Evolutionary conservation across 495 filamentous ascomycete genomes (phyloP), one percentile per base, ranked within the genome.

Genomic region (Cenococcum geophilum): DNA sequence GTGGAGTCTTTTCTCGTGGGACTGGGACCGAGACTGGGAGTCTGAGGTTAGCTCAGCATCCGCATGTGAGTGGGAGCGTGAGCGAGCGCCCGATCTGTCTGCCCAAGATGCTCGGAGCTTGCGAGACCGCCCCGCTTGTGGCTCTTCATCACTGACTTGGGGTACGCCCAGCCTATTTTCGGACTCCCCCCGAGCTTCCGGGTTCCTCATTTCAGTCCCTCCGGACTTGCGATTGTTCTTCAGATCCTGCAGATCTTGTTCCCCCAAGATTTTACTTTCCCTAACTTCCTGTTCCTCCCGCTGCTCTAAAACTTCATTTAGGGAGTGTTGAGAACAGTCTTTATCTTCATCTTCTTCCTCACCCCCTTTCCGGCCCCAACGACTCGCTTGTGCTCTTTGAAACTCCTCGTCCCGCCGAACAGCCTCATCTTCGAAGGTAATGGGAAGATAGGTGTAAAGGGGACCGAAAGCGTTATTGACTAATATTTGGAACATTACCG

Each of bases 401-500:
- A 97, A 98, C 55, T 88, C 89, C 67, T 93, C 84, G 67, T 97
- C 95, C 4, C 91, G 85, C 45, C 86, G 78, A 12, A 93, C 89
- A 5, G 93, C 93, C 60, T 95, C 90, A 66, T 98, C 95, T 72
- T 98, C 93, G 47, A 97, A 80, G 0, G 93, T 97, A 67, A 98
- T 95, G 0, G 93, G 93, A 43, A 98, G 76, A 70, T 96, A 96
- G 36, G 85, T 82, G 68, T 95, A 85, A 49, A 98, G 79, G 22
- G 93, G 92, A 1, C 83, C 83, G 64, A 98, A 97, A 8, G 90
- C 86, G n/a, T 79, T 73, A 69, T 95, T 96, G 23, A 98, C 78
- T 1, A 92, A 79, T 61, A 83, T 76, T 73, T 98, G 93, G 68
- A 85, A 98, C 16, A 91, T 70, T n/a, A 81, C 70, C 0, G 93